A percentile compares a stretch with the other conserved stretches of the same genome.
These are phyloP conservation scores for Reticulascus tulasneorum DNA, from an alignment of 2,329 filamentous ascomycete species.

Conservation along the genomic window DNA sequence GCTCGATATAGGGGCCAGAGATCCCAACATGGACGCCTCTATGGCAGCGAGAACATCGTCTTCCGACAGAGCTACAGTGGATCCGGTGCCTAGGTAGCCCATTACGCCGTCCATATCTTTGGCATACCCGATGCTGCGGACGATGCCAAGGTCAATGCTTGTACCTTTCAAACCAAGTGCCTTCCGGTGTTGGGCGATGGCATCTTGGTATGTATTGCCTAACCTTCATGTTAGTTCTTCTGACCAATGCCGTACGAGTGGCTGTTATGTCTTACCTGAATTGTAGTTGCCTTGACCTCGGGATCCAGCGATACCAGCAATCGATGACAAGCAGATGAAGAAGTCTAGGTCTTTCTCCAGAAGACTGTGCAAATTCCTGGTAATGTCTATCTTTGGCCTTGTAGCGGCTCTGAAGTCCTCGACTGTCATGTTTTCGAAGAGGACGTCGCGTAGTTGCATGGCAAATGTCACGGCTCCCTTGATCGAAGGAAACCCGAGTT, in stretches of 20 bases:
- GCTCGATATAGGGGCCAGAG: slow-evolving; percentile 34
- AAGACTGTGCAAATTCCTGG: slow-evolving; percentile 28
- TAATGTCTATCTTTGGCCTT: slow-evolving; percentile 27
- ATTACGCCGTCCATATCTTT: no score
- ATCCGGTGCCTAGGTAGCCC: no score
- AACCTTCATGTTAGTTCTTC: no score
- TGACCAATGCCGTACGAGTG: no score
- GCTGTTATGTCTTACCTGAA: slow-evolving; percentile 37
- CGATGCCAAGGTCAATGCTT: slow-evolving; percentile 6
- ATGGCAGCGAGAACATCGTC: no score
- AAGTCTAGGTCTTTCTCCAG: slow-evolving; percentile 20
- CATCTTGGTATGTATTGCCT: slow-evolving; percentile 25
- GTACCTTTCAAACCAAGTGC: slow-evolving; percentile 4
- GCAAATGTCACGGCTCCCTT: slow-evolving; percentile 13
- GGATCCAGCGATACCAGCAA: slow-evolving; percentile 22
- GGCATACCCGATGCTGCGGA: slow-evolving; percentile 8
- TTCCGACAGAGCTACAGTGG: no score
- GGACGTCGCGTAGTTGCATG: slow-evolving; percentile 14
- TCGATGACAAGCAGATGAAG: slow-evolving; percentile 25
- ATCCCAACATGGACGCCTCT: no score
- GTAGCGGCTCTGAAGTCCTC: slow-evolving; percentile 20
- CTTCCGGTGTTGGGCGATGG: slow-evolving; percentile 12
- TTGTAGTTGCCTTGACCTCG: slow-evolving; percentile 37
- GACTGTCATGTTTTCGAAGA: slow-evolving; percentile 23
- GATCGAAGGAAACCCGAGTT: no score